Evolutionary conservation across 2,329 filamentous ascomycete species (phyloP).

Genomic region (Scytalidium sp.): DNA sequence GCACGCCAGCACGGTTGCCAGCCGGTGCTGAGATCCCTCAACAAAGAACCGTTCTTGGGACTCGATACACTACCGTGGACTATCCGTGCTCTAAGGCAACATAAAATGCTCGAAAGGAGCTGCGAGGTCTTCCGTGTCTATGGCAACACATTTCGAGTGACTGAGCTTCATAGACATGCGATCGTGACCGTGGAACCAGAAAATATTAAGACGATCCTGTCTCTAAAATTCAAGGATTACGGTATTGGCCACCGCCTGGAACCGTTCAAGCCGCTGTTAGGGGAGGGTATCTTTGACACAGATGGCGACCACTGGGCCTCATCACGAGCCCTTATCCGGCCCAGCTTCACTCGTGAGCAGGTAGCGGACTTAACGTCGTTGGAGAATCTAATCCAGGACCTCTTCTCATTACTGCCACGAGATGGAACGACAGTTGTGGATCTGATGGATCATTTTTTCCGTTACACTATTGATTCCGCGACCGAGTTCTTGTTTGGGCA

Average conservation of each 20-base stretch:
- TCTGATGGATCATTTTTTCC: constrained; percentile 58
- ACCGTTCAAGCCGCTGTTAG: constrained; percentile 8
- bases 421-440: constrained; percentile 46
- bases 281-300: constrained; percentile 8
- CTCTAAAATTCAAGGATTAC: constrained; percentile 7
- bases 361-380: constrained; percentile 65
- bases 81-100: neutral
- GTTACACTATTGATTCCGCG: constrained; percentile 28
- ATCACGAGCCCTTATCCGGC: constrained; percentile 41
- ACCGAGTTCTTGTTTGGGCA: constrained; percentile 49
- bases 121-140: neutral
- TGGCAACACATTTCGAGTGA: neutral
- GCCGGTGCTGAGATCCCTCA: neutral
- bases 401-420: constrained; percentile 3
- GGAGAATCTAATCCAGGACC: constrained; percentile 50
- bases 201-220: constrained; percentile 7
- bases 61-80: neutral
- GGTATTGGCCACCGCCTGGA: neutral
- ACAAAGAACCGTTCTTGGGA: constrained; percentile 3
- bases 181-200: constrained; percentile 6
- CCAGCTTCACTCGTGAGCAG: constrained; percentile 48
- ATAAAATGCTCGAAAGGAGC: neutral
- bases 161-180: neutral
- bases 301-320: constrained; percentile 8
- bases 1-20: constrained; percentile 1